Base-by-base conservation (phyloP, 345 rosid species). In the Lumnitzera racemosa region DNA sequence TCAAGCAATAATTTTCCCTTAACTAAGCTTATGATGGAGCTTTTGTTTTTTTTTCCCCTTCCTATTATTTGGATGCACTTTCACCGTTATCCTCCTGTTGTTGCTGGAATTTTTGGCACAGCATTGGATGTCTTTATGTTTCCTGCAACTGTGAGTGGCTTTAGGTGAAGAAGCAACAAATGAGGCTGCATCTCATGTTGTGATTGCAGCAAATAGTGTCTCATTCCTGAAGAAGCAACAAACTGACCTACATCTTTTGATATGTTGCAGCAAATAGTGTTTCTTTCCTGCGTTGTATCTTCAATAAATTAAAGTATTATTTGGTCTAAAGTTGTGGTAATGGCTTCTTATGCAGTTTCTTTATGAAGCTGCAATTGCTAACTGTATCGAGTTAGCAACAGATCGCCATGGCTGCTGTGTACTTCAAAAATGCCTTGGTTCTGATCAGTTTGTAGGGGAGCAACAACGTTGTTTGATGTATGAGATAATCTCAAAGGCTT, bases 401-500 rank as follows among this genome's bases (percentile, higher is more conserved):
- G 91, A 86, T 64, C 66, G 86, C 36, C 89, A 86, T 74, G 95
- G 95, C 56, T 89, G 96, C 55, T 84, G 89, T 59, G 91, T 87
- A 20, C 86, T 87, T 65, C 95, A 90, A 80, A 86, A 83, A 70
- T 86, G 89, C 72, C 84, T 89, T 54, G 63, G 69, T 31, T 36
- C 43, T 7, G 43, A 36, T 36, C 69, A 73, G 64, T 76, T 72
- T 2, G 76, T 71, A 49, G 94, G 79, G 5, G 87, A 82, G 70
- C 80, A 75, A 65, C 74, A 71, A 29, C 59, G 57, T 15, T 72
- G 52, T 47, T 66, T 89, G 65, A 80, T 84, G 67, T 61, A 68
- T 31, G 77, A 78, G 70, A 73, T 89, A 70, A 76, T 80, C 50
- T 73, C 87, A 17, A 84, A 82, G 70, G 85, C 96, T 50, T 69